Conservation (phyloP, 2,329 filamentous ascomycete species). For the Phialemoniopsis sp. region DNA sequence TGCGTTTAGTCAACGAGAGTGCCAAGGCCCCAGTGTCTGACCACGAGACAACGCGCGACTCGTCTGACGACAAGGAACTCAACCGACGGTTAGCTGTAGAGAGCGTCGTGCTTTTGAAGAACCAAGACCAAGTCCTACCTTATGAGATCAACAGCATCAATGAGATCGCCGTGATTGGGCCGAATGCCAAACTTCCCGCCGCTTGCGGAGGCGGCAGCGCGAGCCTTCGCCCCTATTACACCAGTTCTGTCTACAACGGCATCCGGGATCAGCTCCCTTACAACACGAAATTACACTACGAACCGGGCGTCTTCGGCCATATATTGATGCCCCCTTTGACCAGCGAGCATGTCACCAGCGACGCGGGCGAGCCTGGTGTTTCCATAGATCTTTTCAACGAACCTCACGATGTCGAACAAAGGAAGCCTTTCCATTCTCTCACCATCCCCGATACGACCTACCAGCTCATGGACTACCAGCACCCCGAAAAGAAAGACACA, state of each 20-base stretch:
- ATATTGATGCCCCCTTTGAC: constrained; percentile 10
- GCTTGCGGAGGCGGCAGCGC: constrained; percentile 20
- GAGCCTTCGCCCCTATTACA: constrained; percentile 33
- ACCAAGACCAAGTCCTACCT: constrained; percentile 49
- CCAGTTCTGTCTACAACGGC: constrained; percentile 36
- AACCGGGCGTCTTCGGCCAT: constrained; percentile 10
- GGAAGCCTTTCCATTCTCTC: too few species aligned
- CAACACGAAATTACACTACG: too few species aligned
- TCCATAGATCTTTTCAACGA: constrained; percentile 9
- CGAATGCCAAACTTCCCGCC: constrained; percentile 35
- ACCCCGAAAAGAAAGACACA: too few species aligned
- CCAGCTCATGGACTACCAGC: too few species aligned
- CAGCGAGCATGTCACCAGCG: constrained; percentile 5
- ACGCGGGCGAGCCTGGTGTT: constrained; percentile 7
- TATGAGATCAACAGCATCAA: constrained; percentile 30
- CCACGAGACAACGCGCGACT: too few species aligned
- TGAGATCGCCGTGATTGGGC: constrained; percentile 43
- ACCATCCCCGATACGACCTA: too few species aligned
- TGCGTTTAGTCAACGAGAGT: constrained; percentile 13
- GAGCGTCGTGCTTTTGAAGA: constrained; percentile 34
- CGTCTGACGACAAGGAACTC: too few species aligned
- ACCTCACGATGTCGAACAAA: too few species aligned
- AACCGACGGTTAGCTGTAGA: too few species aligned
- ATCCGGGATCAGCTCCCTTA: too few species aligned
- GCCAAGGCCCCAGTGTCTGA: too few species aligned